A percentile compares a stretch with the other conserved stretches of the same genome.
Conservation (phyloP, 257 asterid genomes). For the Salvia miltiorrhiza region DNA sequence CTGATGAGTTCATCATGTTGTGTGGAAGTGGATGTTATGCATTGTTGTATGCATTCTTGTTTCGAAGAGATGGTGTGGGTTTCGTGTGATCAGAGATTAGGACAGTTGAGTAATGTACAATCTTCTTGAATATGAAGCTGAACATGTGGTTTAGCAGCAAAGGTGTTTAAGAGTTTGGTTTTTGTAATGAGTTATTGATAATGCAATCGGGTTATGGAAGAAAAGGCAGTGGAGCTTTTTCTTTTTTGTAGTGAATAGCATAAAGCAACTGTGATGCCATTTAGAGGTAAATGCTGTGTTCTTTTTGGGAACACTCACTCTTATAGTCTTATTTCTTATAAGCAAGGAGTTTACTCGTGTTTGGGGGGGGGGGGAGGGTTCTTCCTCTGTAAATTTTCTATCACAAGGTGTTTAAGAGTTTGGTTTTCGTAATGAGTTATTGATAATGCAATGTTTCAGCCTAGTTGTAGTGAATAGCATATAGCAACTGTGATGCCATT, state of each 20-base stretch:
- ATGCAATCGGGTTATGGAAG: background rate
- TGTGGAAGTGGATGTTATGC: slow-evolving; percentile 10
- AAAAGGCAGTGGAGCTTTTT: background rate
- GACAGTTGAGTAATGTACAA: background rate
- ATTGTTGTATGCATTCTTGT: background rate
- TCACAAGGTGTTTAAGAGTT: no score
- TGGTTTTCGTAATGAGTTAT: no score
- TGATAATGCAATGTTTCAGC: background rate
- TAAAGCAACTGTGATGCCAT: no score
- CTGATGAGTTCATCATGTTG: background rate
- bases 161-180: background rate
- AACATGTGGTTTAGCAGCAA: background rate
- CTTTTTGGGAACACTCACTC: no score
- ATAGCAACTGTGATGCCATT: background rate
- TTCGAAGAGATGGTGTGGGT: background rate
- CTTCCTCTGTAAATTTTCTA: no score
- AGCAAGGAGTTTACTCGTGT: no score
- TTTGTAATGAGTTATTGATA: background rate
- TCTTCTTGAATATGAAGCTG: background rate
- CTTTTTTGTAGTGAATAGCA: no score
- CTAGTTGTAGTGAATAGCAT: background rate
- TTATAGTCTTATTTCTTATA: no score
- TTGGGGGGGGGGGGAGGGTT: no score
- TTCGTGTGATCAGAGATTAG: background rate
- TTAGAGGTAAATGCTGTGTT: no score